phyloP scores from a whole-genome alignment of 768 basidiomycete species.

The Russula foetens region DNA sequence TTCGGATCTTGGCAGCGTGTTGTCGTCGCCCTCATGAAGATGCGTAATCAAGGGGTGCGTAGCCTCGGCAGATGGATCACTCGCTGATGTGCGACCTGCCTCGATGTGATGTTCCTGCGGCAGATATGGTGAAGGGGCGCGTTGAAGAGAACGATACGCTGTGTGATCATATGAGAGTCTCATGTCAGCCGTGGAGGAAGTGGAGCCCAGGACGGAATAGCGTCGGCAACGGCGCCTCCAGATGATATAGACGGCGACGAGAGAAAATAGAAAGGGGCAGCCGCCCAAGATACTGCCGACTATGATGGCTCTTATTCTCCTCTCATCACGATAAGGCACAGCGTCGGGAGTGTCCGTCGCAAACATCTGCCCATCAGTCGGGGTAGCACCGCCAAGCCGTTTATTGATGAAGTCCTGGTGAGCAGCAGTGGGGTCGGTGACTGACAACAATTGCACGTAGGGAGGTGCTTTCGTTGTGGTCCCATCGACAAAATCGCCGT shows the following conservation, averaged over 20 bases:
- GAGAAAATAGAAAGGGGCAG: not conserved
- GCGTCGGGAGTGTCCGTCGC: not conserved
- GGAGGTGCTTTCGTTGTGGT: constrained; percentile 34
- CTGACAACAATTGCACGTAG: constrained; percentile 55
- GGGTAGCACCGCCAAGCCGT: constrained; percentile 22
- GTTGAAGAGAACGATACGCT: constrained; percentile 5
- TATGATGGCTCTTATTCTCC: not conserved
- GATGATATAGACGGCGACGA: not conserved
- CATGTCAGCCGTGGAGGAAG: not conserved
- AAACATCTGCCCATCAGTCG: constrained; percentile 3
- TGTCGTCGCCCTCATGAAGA: not conserved
- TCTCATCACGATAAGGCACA: not conserved
- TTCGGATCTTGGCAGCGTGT: not conserved
- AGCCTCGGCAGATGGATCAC: not conserved
- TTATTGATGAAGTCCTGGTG: constrained; percentile 30
- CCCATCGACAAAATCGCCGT: constrained; percentile 50
- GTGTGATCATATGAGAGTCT: not conserved
- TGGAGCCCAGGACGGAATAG: not conserved
- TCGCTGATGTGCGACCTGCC: not conserved
- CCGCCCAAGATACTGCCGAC: not conserved
- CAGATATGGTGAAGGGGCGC: not conserved
- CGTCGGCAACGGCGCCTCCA: not conserved
- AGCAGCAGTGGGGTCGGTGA: constrained; percentile 39
- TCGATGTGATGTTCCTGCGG: not conserved
- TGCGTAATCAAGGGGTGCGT: not conserved